These are phyloP conservation scores for Emergomyces africanus DNA, from an alignment of 2,329 filamentous ascomycete species.

Conservation along the genomic window DNA sequence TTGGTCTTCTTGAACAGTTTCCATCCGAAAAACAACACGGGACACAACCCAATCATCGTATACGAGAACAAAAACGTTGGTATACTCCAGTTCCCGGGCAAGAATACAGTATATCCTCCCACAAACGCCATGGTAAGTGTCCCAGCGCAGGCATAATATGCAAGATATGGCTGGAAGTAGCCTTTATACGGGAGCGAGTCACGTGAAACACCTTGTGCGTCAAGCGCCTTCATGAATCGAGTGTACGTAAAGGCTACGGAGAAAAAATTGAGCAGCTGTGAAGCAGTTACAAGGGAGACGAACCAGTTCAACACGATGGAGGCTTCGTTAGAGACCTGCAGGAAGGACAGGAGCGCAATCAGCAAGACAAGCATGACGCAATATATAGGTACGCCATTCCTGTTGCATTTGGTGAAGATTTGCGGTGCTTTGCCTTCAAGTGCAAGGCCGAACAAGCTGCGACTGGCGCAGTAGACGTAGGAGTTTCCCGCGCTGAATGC, in stretches of 20 bases:
- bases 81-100: constrained; percentile 53
- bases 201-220: constrained; percentile 25
- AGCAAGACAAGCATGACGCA: constrained; percentile 54
- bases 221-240: constrained; percentile 32
- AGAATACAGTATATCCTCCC: constrained; percentile 65
- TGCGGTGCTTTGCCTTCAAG: constrained; percentile 56
- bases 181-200: constrained; percentile 30
- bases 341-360: constrained; percentile 58
- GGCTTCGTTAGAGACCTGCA: constrained; percentile 54
- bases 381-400: constrained; percentile 58
- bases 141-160: constrained; percentile 48
- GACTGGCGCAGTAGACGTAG: constrained; percentile 54
- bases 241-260: constrained; percentile 36
- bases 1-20: constrained; percentile 56
- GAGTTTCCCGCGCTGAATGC: constrained; percentile 59
- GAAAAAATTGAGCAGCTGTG: constrained; percentile 35
- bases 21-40: constrained; percentile 56
- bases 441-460: constrained; percentile 55
- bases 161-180: constrained; percentile 42
- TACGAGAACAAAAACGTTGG: constrained; percentile 67
- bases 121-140: constrained; percentile 57
- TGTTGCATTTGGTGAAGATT: constrained; percentile 52
- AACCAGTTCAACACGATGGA: constrained; percentile 52
- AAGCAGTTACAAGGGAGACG: constrained; percentile 31
- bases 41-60: constrained; percentile 60